Base-by-base conservation (phyloP, 176 grass and related monocot genomes). In the Rhynchospora tenuis region DNA sequence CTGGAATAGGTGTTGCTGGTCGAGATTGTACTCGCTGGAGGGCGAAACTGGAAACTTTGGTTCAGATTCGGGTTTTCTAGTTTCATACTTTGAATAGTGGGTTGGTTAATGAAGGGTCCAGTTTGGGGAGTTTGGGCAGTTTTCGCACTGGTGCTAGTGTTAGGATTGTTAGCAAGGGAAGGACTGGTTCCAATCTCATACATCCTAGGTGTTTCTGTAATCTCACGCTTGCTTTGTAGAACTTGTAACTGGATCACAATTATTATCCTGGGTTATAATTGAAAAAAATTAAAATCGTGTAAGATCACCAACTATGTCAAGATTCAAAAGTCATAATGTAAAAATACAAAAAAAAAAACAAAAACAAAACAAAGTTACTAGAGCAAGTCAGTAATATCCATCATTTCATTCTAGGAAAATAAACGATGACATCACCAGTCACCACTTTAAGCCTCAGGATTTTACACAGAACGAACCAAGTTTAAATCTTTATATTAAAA, bases 181-280 rank as follows among this genome's bases (percentile, higher is more conserved):
- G 61, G 81, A 85, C 38, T 72, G 52, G 65, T 26, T 3, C 38
- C 60, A 29, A 79, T 38, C 1, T 86, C 88, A 43, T 94, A 94
- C 44, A 81, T 19, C 69, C 3, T 87, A 1, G 95, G 85, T 10
- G 9, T 83, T 38, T 92, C 95, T 0, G 93, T 91, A 12, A 88
- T 5, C 11, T 22, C 79, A 1, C 87, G 87, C 23, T 88, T 84
- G 52, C 20, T 91, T 83, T 65, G 85, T 83, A 98, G 61, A 51
- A 98, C 15, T 2, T 88, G 88, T 69, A 98, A 82, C 59, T 89
- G 83, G 29, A 93, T 83, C 47, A 98, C 22, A 38, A 94, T 90
- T 79, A 90, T 87, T 31, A 98, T 98, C 89, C 92, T 98, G 83
- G 17, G 84, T 51, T 48, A 81, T 51, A n/a, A 42, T 38, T 45